Conservation (phyloP, 192 early-diverging fungal genomes). For the Geosiphon pyriformis region DNA sequence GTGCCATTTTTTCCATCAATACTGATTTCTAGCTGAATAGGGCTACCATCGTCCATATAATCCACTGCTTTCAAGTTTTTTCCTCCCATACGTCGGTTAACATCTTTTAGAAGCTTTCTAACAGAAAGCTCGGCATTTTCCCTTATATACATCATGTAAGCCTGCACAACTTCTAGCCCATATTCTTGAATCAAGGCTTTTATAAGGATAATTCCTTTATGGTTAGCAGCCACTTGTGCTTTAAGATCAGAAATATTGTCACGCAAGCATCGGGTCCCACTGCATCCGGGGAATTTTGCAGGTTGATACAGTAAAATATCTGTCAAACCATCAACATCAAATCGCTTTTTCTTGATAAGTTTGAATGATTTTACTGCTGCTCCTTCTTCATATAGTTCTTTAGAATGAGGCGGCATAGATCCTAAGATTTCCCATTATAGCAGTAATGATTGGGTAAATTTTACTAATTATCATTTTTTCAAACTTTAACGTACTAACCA, state of each 20-base stretch:
- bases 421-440: conserved; percentile 24
- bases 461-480: neutral
- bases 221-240: conserved; percentile 97
- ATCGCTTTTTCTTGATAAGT: conserved; percentile 74
- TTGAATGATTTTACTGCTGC: conserved; percentile 86
- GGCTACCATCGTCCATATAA: conserved; percentile 91
- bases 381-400: conserved; percentile 92
- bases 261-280: conserved; percentile 78
- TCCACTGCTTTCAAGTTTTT: conserved; percentile 51
- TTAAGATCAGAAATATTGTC: conserved; percentile 94
- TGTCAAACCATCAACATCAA: conserved; percentile 80
- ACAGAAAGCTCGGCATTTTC: conserved; percentile 86
- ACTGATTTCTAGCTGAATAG: conserved; percentile 66
- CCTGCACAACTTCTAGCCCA: conserved; percentile 79
- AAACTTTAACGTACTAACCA: conserved; percentile 25
- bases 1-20: conserved; percentile 69
- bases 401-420: conserved; percentile 91
- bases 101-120: conserved; percentile 63
- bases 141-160: conserved; percentile 93
- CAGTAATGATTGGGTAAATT: neutral
- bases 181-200: conserved; percentile 79
- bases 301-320: conserved; percentile 75
- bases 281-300: conserved; percentile 76
- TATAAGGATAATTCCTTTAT: conserved; percentile 83
- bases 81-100: conserved; percentile 39